These are phyloP conservation scores for Phylloporus sp. DNA, from an alignment of 768 basidiomycete genomes.

Conservation along the genomic window DNA sequence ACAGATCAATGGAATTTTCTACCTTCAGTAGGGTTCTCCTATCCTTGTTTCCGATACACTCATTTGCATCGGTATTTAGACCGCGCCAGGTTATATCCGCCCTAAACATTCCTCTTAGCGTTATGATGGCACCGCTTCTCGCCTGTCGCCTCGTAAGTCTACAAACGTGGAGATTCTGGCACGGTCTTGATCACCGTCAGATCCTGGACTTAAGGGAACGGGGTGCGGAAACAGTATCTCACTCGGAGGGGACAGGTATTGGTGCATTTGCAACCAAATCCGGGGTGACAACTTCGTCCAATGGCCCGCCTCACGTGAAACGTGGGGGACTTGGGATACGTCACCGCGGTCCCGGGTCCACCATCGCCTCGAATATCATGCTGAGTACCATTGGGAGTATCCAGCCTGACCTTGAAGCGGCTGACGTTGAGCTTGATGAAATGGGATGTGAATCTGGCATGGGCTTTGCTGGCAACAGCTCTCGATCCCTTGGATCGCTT, in stretches of 20 bases:
- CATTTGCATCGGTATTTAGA: conserved; percentile 35
- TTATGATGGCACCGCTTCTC: conserved; percentile 77
- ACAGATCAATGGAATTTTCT: conserved; percentile 77
- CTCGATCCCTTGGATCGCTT: conserved; percentile 30
- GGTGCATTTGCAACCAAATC: conserved; percentile 66
- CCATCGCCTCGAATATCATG: conserved; percentile 59
- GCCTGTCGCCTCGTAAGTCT: conserved; percentile 67
- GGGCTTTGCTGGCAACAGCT: conserved; percentile 47
- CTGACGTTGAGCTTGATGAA: conserved; percentile 56
- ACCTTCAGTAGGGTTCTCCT: conserved; percentile 62
- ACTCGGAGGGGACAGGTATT: conserved; percentile 69
- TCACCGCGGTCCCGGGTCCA: conserved; percentile 49
- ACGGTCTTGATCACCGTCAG: conserved; percentile 33
- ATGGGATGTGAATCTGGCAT: conserved; percentile 47
- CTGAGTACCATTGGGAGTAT: conserved; percentile 63
- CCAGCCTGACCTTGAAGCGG: conserved; percentile 48
- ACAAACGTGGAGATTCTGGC: neutral
- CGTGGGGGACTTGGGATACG: conserved; percentile 40
- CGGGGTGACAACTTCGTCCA: conserved; percentile 30
- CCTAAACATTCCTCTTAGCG: conserved; percentile 79
- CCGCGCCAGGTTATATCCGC: conserved; percentile 81
- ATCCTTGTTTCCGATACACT: neutral
- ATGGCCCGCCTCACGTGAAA: conserved; percentile 21
- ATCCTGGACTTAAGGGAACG: conserved; percentile 82
- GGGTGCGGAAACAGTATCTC: conserved; percentile 72